Base-by-base conservation (phyloP, 495 filamentous ascomycete genomes). In the Annulohypoxylon moriforme region DNA sequence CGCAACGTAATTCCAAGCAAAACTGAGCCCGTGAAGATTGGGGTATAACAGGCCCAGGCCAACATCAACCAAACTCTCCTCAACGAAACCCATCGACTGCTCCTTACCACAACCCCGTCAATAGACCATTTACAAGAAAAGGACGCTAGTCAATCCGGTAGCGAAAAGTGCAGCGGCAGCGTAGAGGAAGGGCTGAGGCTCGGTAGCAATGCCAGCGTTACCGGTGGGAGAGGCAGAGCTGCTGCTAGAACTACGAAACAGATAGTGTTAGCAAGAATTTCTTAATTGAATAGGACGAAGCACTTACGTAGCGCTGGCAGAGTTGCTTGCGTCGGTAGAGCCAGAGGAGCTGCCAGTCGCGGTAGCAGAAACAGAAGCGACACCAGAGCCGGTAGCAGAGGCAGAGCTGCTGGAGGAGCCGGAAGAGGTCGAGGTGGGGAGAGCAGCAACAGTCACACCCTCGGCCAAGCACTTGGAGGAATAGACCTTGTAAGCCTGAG, bases 381-480 rank as follows among this genome's bases (percentile, higher is more conserved):
- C 42, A 49, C 22, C 42, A 38, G 53, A 22, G 56, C 62, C 67
- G 29, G 67, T 63, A 22, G 59, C 6, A 38, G 72, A 72, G 49
- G 59, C 47, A 27, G 65, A 57, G 31, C 57, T 64, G 68, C 69
- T 63, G 46, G 70, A 67, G 20, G 42, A 31, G 46, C 33, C 49
- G 27, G 70, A 73, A 14, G 70, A 67, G 31, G 70, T 69, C 13
- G 68, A 52, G 58, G 66, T 75, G 3, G 73, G 66, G 18, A 75
- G 69, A 11, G 52, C 53, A 34, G 73, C 64, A 59, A 80, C 74
- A 5, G 78, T 80, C 3, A 80, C 68, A 24, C 74, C 75, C 67
- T 72, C 22, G 14, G 63, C 76, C 38, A 77, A 60, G 64, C 78
- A 80, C 50, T 76, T 79, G 59, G 73, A 73, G 25, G 75, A 74